phyloP scores from a whole-genome alignment of 495 filamentous ascomycete species.

The Aspergillus coremiiformis region DNA sequence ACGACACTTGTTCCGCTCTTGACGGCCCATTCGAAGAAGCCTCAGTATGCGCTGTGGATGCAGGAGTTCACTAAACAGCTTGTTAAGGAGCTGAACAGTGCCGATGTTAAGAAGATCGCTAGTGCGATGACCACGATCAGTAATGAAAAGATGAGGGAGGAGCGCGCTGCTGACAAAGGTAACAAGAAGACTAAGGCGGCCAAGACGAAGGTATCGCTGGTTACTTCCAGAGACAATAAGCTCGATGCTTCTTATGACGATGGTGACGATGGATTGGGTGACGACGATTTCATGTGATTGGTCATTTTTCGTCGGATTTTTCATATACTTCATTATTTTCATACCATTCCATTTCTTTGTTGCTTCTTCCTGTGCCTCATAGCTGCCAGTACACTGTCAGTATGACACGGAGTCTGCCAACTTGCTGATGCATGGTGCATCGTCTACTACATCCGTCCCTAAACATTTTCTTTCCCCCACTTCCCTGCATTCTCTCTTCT shows the following conservation, averaged over 20 bases:
- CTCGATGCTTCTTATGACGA: constrained; percentile 67
- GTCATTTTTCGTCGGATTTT: constrained; percentile 6
- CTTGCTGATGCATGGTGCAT: constrained; percentile 1
- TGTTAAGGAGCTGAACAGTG: constrained; percentile 76
- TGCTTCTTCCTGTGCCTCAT: not conserved
- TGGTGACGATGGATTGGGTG: constrained; percentile 65
- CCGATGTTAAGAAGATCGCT: constrained; percentile 91
- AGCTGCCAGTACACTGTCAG: constrained; percentile 5
- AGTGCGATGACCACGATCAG: constrained; percentile 73
- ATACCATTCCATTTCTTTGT: not conserved
- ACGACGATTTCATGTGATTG: constrained; percentile 64
- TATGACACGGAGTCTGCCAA: not conserved
- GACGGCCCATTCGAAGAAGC: constrained; percentile 67
- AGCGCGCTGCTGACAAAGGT: constrained; percentile 89
- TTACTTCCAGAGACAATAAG: constrained; percentile 57
- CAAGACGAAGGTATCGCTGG: constrained; percentile 84
- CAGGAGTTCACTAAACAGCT: constrained; percentile 87
- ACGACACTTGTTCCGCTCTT: constrained; percentile 71
- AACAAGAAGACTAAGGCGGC: constrained; percentile 94
- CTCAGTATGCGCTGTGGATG: constrained; percentile 80
- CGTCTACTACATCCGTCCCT: constrained; percentile 1
- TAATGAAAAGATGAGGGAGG: constrained; percentile 99
- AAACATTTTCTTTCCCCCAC: not conserved
- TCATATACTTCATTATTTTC: constrained; percentile 5
- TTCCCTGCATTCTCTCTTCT: not conserved